Evolutionary conservation across 176 grass and related monocot species (phyloP), one percentile per base, ranked within the genome.

Genomic region (Aegilops bicornis): DNA sequence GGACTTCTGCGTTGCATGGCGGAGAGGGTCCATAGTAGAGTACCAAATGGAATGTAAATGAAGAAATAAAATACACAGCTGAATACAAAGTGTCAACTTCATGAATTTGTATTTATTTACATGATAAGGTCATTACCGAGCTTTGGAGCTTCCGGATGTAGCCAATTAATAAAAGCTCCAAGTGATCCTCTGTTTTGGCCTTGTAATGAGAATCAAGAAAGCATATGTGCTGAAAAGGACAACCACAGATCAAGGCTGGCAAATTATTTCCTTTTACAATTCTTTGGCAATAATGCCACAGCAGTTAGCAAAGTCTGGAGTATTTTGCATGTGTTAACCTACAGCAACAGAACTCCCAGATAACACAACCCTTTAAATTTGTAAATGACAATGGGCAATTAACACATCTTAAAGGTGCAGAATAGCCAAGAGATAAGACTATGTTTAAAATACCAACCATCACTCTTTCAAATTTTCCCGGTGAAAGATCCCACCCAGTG

Each of bases 401-500:
- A 56, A 70, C 16, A 45, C 4, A 16, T 52, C 25, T 3, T 30
- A 76, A 76, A 52, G 48, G 8, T 47, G 43, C 15, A 52, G 25
- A 76, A 52, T 76, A 76, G 14, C 1, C 23, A 31, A 78, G 5
- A 71, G 10, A 86, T 52, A 79, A 71, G 42, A 87, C 35, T 52
- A 47, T 47, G 29, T 1, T 36, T 64, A 50, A 62, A 42, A 72
- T 77, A 90, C 89, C 7, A 62, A 95, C 95, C 88, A 82, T 92
- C 8, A 91, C 70, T 95, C 93, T 92, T 76, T 90, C 89, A 17
- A 76, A 47, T 72, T 36, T 69, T 39, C 16, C 25, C 17, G 37
- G 78, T 30, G 88, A 95, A 84, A 88, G 64, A 77, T 98, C 88
- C 93, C 96, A 98, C 40, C 93, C 96, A 84, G 76, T 91, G 90